These are phyloP conservation scores for Aspergillus mulundensis DNA, from an alignment of 495 filamentous ascomycete genomes.

Conservation along the genomic window DNA sequence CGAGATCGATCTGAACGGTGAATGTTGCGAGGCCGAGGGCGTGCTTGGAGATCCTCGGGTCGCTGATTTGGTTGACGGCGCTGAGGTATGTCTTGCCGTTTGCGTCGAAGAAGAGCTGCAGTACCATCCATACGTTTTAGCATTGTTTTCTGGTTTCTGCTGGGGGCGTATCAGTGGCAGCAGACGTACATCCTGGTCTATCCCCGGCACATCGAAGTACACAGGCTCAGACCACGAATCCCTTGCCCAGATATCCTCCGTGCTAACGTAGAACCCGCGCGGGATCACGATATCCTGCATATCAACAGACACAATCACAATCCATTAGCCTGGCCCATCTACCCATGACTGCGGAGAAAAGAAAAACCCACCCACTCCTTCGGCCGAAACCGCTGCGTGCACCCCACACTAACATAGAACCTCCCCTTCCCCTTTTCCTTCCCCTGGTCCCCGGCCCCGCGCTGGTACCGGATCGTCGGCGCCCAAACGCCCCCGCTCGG, in stretches of 20 bases:
- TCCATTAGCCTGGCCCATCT: too few species aligned
- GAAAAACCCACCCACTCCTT: neutral
- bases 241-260: neutral
- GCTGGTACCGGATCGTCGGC: constrained; percentile 37
- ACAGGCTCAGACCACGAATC: neutral
- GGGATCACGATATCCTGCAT: neutral
- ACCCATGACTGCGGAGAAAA: too few species aligned
- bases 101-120: neutral
- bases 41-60: neutral
- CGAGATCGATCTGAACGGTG: neutral
- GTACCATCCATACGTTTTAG: too few species aligned
- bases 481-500: constrained; percentile 47
- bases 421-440: neutral
- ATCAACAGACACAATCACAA: neutral
- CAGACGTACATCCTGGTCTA: neutral
- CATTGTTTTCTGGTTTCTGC: too few species aligned
- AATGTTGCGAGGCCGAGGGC: neutral
- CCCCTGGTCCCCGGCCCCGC: too few species aligned
- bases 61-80: neutral
- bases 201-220: neutral
- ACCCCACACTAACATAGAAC: neutral
- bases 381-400: neutral
- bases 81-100: neutral
- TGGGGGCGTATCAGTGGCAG: too few species aligned
- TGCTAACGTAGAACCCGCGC: neutral